Evolutionary conservation across 2,329 filamentous ascomycete genomes (phyloP).

Genomic region (Fusarium hainanense): DNA sequence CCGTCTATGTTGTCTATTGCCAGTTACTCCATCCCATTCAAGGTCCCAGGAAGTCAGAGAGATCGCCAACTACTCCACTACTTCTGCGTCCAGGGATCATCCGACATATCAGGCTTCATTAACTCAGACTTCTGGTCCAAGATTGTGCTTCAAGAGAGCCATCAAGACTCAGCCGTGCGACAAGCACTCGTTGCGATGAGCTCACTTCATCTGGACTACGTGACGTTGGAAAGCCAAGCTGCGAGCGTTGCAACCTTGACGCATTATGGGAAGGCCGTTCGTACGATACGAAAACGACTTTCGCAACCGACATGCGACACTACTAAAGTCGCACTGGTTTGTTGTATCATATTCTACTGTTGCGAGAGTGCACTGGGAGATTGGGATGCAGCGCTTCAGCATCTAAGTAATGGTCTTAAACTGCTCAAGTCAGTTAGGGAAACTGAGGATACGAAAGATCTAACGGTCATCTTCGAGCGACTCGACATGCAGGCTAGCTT

Average conservation of each 20-base stretch:
- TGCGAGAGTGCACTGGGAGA: conserved; percentile 12
- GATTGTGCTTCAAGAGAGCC: conserved; percentile 4
- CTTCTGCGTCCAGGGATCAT: conserved; percentile 13
- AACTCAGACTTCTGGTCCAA: conserved; percentile 13
- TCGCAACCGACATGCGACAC: not conserved
- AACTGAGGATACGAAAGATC: not conserved
- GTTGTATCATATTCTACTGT: conserved; percentile 19
- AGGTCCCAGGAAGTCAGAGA: conserved; percentile 7
- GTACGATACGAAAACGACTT: not conserved
- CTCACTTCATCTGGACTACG: conserved; percentile 14
- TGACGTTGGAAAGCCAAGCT: not conserved
- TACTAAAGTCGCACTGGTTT: not conserved
- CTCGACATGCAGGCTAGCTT: conserved; percentile 35
- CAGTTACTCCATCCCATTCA: conserved; percentile 14
- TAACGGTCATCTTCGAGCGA: conserved; percentile 7
- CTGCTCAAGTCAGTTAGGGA: not conserved
- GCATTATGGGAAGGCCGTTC: not conserved
- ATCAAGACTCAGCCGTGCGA: conserved; percentile 4
- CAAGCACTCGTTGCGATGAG: conserved; percentile 21
- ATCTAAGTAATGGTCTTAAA: conserved; percentile 4
- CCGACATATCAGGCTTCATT: conserved; percentile 14
- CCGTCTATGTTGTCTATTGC: not conserved
- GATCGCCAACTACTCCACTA: conserved; percentile 16
- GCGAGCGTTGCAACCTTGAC: not conserved
- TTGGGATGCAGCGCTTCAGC: conserved; percentile 1